phyloP scores from a whole-genome alignment of 169 alveolate species.

The Eimeria necatrix region DNA sequence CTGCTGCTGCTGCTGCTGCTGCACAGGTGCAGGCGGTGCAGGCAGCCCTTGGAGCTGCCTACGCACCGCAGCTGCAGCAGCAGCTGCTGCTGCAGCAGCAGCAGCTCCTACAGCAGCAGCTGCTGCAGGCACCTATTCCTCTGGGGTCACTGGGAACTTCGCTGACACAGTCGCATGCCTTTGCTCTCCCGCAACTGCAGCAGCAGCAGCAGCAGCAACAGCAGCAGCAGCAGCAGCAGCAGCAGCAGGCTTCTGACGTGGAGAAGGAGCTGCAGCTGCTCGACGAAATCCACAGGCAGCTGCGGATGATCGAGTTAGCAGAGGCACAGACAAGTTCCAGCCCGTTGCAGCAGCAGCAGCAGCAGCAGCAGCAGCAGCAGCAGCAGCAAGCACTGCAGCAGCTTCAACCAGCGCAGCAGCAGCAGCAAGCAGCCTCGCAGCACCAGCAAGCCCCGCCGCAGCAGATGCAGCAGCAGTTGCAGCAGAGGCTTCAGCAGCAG shows the following conservation, averaged over 20 bases:
- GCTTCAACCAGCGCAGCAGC: no score
- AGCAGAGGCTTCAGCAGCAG: no score
- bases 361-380: no score
- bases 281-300: not conserved
- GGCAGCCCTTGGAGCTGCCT: not conserved
- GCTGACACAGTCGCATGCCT: not conserved
- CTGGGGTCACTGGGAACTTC: not conserved
- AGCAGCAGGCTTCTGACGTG: not conserved
- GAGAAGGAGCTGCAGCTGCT: conserved; percentile 9
- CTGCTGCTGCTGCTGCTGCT: not conserved
- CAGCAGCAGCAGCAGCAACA: not conserved
- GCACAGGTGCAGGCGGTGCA: not conserved
- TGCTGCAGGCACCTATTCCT: not conserved
- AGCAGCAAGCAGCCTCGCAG: no score
- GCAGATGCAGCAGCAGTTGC: no score
- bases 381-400: no score
- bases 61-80: not conserved
- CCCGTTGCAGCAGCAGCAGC: not conserved
- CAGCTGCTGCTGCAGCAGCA: not conserved
- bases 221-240: not conserved
- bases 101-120: not conserved
- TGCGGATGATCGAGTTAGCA: not conserved
- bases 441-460: no score
- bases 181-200: not conserved
- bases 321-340: not conserved